Evolutionary conservation across 208 protist genomes (phyloP).

Genomic region (Acanthamoeba lenticulata): DNA sequence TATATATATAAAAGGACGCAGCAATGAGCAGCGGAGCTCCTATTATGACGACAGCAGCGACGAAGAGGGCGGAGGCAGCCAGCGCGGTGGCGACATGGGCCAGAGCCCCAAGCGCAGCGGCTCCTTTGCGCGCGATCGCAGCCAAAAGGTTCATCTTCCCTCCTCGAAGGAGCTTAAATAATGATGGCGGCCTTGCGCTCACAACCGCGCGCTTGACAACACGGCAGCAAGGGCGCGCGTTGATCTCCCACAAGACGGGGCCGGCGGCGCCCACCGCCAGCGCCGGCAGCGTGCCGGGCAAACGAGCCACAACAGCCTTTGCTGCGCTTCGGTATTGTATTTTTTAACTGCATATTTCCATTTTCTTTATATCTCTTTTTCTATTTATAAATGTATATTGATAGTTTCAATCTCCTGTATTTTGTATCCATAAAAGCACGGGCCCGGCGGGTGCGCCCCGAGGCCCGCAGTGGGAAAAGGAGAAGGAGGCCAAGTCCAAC

Average conservation of each 20-base stretch:
- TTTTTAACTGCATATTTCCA: background rate
- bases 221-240: background rate
- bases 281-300: background rate
- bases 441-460: no score
- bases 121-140: background rate
- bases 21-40: background rate
- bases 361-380: background rate
- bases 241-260: constrained; percentile 12
- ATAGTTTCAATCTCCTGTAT: background rate
- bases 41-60: constrained; percentile 39
- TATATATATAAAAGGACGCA: no score
- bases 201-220: background rate
- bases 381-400: background rate
- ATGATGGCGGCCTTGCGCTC: background rate
- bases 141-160: background rate
- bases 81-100: background rate
- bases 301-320: background rate
- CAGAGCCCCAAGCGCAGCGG: background rate
- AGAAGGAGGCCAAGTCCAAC: no score
- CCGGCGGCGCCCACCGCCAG: background rate
- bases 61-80: background rate
- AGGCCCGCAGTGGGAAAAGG: no score
- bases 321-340: background rate
- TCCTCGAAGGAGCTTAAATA: no score
- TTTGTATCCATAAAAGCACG: background rate